Percentiles rank a stretch among this genome's conserved stretches.
Evolutionary conservation across 768 basidiomycete species (phyloP).

Genomic region (Coprinopsis strossmayeri): DNA sequence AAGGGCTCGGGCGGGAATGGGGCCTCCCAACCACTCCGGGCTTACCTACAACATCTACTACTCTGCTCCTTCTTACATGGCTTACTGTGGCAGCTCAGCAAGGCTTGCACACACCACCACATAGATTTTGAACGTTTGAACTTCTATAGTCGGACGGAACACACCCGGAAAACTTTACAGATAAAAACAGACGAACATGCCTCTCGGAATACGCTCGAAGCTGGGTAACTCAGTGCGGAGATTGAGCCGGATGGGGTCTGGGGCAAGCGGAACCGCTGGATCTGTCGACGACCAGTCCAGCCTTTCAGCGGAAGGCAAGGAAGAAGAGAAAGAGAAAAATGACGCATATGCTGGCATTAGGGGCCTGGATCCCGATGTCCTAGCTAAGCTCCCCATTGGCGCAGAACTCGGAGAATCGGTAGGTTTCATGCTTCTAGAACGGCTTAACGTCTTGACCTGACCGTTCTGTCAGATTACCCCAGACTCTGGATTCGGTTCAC

Average conservation of each 20-base stretch:
- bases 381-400: not conserved
- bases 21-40: no score
- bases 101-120: no score
- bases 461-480: not conserved
- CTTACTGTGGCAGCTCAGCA: no score
- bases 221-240: not conserved
- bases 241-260: not conserved
- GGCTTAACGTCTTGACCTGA: not conserved
- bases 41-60: no score
- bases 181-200: no score
- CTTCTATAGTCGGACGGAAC: no score
- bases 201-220: not conserved
- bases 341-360: not conserved
- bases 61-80: no score
- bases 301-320: not conserved
- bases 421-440: not conserved
- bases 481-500: not conserved
- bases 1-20: no score
- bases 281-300: not conserved
- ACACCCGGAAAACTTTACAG: no score
- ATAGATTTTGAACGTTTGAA: no score
- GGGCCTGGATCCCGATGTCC: not conserved
- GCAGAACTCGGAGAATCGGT: not conserved
- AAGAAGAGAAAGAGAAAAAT: not conserved
- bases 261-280: not conserved